Evolutionary conservation across 768 basidiomycete genomes (phyloP), one percentile per base, ranked within the genome.

Genomic region (Podaxis sp.): DNA sequence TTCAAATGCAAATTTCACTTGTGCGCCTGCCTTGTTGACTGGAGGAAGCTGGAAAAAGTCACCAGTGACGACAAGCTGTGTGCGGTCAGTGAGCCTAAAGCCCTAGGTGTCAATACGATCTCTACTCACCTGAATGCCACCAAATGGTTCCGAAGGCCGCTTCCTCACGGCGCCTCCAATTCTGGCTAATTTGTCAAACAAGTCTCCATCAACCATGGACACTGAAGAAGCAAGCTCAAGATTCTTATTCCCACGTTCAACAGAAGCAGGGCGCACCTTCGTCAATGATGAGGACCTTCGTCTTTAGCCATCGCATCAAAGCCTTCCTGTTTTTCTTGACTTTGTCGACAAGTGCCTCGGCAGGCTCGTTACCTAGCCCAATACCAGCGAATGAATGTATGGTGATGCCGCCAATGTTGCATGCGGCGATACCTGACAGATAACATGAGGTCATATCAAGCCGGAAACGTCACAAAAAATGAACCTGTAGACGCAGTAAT

Each of bases 1-100:
- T 69, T 99, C 95, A 70, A 99, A 99, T 1, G 93, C 94, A 68
- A 98, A 98, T 69, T 88, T 93, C 47, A 91, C 85, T 57, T 74
- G 65, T 0, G 71, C 71, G n/a, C 70, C 70, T 25, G 82, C 79
- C 72, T 88, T 95, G 6, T 80, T 79, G 0, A 98, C 95, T 2
- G 97, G 97, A 0, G 97, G 97, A 4, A 99, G 84, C 72, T 99
- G 96, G 78, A 98, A 98, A 77, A 98, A 98, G 71, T 99, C 97
- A 7, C 97, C 97, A 1, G 95, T 96, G 24, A 98, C 88, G 63
- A 98, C 81, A 43, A 98, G 76, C 91, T 94, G 70, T 6, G 57
- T 24, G 11, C 40, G 57, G 27, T 54, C 15, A 63, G 19, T 50
- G 12, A 50, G 3, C 25, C 25, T 24, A 12, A 9, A 3, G 2